phyloP scores from a whole-genome alignment of 2,329 filamentous ascomycete species.

The Gremmenia infestans region DNA sequence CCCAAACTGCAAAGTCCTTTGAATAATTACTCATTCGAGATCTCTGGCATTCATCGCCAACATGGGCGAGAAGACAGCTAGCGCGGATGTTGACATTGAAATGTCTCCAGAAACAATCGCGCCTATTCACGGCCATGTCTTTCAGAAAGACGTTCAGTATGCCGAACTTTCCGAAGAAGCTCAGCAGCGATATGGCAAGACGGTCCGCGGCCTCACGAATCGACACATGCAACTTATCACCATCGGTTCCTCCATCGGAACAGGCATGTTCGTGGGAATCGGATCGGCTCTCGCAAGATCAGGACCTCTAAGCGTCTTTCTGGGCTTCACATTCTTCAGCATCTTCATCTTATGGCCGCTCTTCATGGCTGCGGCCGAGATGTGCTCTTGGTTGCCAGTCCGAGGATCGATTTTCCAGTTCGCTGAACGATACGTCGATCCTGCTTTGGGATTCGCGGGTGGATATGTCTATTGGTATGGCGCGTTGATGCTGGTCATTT shows the following conservation, averaged over 20 bases:
- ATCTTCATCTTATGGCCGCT: constrained; percentile 33
- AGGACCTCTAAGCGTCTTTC: constrained; percentile 43
- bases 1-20: too few species aligned
- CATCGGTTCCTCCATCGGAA: constrained; percentile 37
- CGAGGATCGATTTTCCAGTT: constrained; percentile 45
- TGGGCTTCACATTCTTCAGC: constrained; percentile 33
- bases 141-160: background rate
- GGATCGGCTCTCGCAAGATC: constrained; percentile 45
- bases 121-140: background rate
- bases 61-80: background rate
- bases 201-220: constrained; percentile 24
- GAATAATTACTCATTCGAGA: too few species aligned
- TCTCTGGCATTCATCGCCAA: too few species aligned
- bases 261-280: constrained; percentile 41
- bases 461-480: constrained; percentile 35
- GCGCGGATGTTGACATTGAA: background rate
- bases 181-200: constrained; percentile 2
- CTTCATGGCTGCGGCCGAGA: constrained; percentile 42
- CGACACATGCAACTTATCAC: constrained; percentile 19
- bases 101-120: background rate
- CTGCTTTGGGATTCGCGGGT: constrained; percentile 43
- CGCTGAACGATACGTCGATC: constrained; percentile 45
- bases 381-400: constrained; percentile 42
- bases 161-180: constrained; percentile 4
- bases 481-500: constrained; percentile 41